Conservation (phyloP, 2,329 filamentous ascomycete species). For the Colletotrichum acutatum region DNA sequence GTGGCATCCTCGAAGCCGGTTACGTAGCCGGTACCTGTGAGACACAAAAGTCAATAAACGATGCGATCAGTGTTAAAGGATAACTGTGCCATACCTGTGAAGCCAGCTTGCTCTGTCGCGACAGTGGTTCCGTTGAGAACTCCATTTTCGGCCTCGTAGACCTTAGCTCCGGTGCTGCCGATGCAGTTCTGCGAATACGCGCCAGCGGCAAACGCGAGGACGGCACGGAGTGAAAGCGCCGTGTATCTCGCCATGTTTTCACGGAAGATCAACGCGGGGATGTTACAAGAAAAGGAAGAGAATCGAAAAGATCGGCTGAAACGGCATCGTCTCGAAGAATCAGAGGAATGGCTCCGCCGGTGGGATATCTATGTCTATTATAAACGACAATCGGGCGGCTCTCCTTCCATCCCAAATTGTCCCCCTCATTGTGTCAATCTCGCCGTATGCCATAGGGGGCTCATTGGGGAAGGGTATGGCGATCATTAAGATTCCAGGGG, state of each 20-base stretch:
- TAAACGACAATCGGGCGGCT: background rate
- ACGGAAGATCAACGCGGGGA: slow-evolving; percentile 10
- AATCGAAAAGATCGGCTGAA: background rate
- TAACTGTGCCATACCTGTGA: slow-evolving; percentile 42
- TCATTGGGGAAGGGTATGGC: background rate
- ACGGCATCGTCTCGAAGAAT: background rate
- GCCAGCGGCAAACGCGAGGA: slow-evolving; percentile 29
- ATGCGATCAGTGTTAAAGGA: too few relatives aligned
- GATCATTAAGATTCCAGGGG: slow-evolving; percentile 20
- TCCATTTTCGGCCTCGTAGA: slow-evolving; percentile 54
- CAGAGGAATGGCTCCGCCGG: background rate
- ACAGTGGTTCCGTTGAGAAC: slow-evolving; percentile 52
- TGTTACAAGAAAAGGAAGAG: background rate
- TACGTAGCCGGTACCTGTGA: slow-evolving; percentile 57
- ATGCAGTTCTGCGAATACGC: slow-evolving; percentile 28
- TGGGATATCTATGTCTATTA: slow-evolving; percentile 4
- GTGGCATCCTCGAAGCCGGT: slow-evolving; percentile 54
- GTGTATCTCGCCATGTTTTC: slow-evolving; percentile 22
- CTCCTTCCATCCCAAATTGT: too few relatives aligned
- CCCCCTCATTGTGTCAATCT: slow-evolving; percentile 1
- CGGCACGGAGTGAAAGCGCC: slow-evolving; percentile 16
- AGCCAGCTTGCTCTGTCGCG: slow-evolving; percentile 52
- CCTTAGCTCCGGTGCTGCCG: slow-evolving; percentile 28
- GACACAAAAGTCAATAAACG: background rate
- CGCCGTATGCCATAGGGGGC: slow-evolving; percentile 5